Evolutionary conservation across 768 basidiomycete species (phyloP).

Genomic region (Calocera cornea): DNA sequence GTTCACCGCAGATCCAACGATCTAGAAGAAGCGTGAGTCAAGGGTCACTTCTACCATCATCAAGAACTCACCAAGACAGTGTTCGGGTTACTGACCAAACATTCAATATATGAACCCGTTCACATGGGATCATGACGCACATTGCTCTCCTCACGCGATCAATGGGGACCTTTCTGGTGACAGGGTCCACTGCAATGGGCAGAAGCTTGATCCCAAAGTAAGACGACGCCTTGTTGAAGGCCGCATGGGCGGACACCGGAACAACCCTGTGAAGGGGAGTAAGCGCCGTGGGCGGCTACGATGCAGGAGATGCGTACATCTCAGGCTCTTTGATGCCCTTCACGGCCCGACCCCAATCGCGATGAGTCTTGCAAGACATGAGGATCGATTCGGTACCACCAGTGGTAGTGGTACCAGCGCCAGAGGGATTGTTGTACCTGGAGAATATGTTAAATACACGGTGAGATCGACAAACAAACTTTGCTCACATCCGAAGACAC

Average conservation of each 20-base stretch:
- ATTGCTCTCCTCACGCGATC: constrained; percentile 72
- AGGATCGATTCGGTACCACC: constrained; percentile 95
- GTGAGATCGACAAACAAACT: not conserved
- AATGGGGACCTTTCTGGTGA: constrained; percentile 66
- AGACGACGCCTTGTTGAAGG: constrained; percentile 83
- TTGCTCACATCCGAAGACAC: constrained; percentile 50
- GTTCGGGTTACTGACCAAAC: constrained; percentile 51
- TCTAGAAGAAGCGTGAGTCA: constrained; percentile 27
- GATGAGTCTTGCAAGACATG: constrained; percentile 87
- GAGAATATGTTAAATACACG: constrained; percentile 6
- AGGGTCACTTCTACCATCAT: not conserved
- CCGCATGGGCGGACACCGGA: constrained; percentile 76
- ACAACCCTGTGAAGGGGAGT: constrained; percentile 43
- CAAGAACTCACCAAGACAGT: constrained; percentile 60
- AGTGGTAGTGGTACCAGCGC: constrained; percentile 84
- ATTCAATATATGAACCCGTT: not conserved
- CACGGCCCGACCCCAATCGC: constrained; percentile 75
- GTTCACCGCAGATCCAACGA: constrained; percentile 76
- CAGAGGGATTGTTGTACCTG: constrained; percentile 64
- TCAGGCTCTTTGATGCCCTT: constrained; percentile 88
- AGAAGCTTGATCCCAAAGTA: constrained; percentile 88
- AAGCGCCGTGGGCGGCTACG: not conserved
- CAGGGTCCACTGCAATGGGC: constrained; percentile 62
- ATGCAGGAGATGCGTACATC: constrained; percentile 44
- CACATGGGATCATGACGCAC: constrained; percentile 33